phyloP scores from a whole-genome alignment of 2,329 filamentous ascomycete genomes.

The Ceratocystis papillata region DNA sequence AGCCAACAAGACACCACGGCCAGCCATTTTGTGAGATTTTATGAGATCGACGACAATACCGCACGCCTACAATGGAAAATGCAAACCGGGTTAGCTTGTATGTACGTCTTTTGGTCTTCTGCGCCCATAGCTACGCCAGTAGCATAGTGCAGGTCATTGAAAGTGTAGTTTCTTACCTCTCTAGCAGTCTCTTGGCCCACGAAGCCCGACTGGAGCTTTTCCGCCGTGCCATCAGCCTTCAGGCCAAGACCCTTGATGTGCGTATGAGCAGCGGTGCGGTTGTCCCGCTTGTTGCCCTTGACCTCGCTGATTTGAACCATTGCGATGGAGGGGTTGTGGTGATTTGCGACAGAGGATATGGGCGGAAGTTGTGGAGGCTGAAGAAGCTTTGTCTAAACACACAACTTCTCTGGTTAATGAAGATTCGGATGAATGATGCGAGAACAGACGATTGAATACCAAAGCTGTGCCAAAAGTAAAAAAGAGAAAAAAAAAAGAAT shows the following conservation, averaged over 20 bases:
- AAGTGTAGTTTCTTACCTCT: conserved; percentile 50
- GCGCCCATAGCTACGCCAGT: background rate
- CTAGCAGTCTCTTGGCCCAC: conserved; percentile 78
- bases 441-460: background rate
- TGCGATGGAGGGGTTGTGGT: conserved; percentile 10
- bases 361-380: background rate
- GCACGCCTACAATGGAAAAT: conserved; percentile 54
- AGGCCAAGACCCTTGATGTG: conserved; percentile 94
- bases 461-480: background rate
- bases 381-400: background rate
- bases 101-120: background rate
- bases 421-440: too few species aligned
- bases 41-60: conserved; percentile 95
- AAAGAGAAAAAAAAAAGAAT: background rate
- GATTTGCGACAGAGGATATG: background rate
- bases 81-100: background rate
- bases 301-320: conserved; percentile 93
- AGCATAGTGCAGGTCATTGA: background rate
- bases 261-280: conserved; percentile 90
- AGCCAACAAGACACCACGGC: conserved; percentile 81
- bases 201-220: conserved; percentile 70
- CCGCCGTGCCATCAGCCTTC: conserved; percentile 73
- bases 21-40: conserved; percentile 93
- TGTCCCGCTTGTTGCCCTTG: conserved; percentile 88
- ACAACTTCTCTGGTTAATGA: background rate